Conservation (phyloP, 257 asterid species). For the Pogostemon cablin region DNA sequence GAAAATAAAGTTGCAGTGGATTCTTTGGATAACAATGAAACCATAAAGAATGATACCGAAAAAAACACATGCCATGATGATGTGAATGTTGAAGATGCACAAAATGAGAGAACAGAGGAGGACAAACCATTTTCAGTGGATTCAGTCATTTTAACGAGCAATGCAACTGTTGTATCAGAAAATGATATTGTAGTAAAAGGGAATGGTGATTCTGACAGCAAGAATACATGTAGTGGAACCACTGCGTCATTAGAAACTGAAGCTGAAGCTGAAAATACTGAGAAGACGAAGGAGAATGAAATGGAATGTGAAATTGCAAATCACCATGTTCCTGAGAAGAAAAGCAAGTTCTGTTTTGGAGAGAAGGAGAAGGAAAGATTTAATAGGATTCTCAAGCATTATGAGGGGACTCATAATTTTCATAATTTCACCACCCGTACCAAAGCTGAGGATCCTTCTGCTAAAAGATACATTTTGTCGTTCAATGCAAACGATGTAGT, state of each 20-base stretch:
- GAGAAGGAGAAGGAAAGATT: constrained; percentile 77
- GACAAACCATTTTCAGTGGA: constrained; percentile 31
- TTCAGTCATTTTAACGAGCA: constrained; percentile 37
- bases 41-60: neutral
- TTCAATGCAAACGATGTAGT: constrained; percentile 64
- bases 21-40: constrained; percentile 17
- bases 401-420: constrained; percentile 89
- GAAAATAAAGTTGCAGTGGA: neutral
- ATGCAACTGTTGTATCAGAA: constrained; percentile 23
- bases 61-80: constrained; percentile 12
- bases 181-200: constrained; percentile 26
- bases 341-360: constrained; percentile 57
- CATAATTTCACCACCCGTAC: constrained; percentile 92
- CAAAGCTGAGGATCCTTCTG: constrained; percentile 94
- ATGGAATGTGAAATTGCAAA: constrained; percentile 29
- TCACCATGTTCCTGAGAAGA: constrained; percentile 32
- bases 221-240: constrained; percentile 26
- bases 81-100: constrained; percentile 17
- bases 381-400: constrained; percentile 69
- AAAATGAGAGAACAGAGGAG: constrained; percentile 33
- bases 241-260: constrained; percentile 34
- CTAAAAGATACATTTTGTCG: constrained; percentile 70
- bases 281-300: constrained; percentile 36
- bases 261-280: constrained; percentile 22
- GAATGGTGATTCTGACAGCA: constrained; percentile 18